Base-by-base conservation (phyloP, 176 grass and related monocot species). In the Elaeis guineensis region DNA sequence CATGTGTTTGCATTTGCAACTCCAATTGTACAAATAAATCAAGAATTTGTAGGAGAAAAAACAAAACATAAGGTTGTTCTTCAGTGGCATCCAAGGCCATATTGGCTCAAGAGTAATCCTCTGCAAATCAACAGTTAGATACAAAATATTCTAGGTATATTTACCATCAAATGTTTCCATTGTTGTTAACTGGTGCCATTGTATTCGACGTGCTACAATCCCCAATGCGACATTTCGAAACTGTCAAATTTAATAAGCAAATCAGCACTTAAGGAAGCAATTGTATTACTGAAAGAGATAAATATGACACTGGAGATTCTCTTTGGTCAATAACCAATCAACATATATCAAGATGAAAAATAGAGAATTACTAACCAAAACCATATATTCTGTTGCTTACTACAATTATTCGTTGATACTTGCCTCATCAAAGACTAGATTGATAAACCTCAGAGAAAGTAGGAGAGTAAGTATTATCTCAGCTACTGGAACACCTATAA, bases 391-490 rank as follows among this genome's bases (percentile, higher is more conserved):
- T 6, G 6, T 24, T 55, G 16, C 18, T 26, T 4, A 2, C 4
- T 7, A 35, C 26, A 19, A 55, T 22, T 22, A 16, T 21, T 19
- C 4, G 25, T 52, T 35, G 25, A 22, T 44, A 21, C 83, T 88
- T 79, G 63, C 93, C 93, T 97, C 93, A 76, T 97, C 93, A 73
- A 97, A 91, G 49, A 91, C 93, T 60, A 97, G 82, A 80, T 82
- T 91, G 66, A 97, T 85, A 69, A 97, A 91, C 70, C 87, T 97
- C 73, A 97, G 73, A 49, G 93, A 97, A 71, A 97, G 76, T 60
- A 97, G 70, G 6, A 97, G 78, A 21, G 84, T 97, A 65, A 97
- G 84, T 78, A 84, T 78, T 73, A 89, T 97, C 82, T 97, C 87
- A 24, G 84, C 75, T 64, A 91, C 87, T 53, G 87, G 87, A 48